phyloP scores from a whole-genome alignment of 148 eudicot genomes.

The Amaranthus hypochondriacus region DNA sequence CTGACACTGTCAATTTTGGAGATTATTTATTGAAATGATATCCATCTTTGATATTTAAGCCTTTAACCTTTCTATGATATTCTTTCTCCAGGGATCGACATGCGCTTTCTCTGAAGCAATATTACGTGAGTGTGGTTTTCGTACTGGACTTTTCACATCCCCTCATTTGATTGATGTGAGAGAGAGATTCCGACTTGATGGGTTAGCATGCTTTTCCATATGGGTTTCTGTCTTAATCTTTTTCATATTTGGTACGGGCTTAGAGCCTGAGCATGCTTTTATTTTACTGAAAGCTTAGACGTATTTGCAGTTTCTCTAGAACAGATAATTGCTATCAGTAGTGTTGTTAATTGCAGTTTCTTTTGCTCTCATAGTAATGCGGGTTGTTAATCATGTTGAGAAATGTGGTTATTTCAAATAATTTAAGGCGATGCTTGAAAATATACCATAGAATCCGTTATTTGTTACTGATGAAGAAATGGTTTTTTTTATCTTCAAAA shows the following conservation, averaged over 20 bases:
- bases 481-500: not conserved
- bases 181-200: conserved; percentile 88
- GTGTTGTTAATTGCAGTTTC: not conserved
- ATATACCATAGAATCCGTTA: not conserved
- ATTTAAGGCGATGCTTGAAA: not conserved
- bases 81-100: conserved; percentile 70
- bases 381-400: not conserved
- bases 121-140: conserved; percentile 76
- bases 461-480: not conserved
- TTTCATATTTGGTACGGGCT: not conserved
- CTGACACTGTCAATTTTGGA: not conserved
- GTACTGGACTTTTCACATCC: conserved; percentile 89
- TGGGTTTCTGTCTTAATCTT: not conserved
- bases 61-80: conserved; percentile 15
- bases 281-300: not conserved
- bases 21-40: not conserved
- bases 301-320: not conserved
- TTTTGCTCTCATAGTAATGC: not conserved
- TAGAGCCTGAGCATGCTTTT: not conserved
- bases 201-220: conserved; percentile 45
- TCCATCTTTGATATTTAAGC: not conserved
- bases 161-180: conserved; percentile 89
- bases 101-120: conserved; percentile 88
- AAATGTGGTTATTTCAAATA: not conserved
- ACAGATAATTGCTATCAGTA: not conserved